Base-by-base conservation (phyloP, 306 rosid species). In the Lotus japonicus region DNA sequence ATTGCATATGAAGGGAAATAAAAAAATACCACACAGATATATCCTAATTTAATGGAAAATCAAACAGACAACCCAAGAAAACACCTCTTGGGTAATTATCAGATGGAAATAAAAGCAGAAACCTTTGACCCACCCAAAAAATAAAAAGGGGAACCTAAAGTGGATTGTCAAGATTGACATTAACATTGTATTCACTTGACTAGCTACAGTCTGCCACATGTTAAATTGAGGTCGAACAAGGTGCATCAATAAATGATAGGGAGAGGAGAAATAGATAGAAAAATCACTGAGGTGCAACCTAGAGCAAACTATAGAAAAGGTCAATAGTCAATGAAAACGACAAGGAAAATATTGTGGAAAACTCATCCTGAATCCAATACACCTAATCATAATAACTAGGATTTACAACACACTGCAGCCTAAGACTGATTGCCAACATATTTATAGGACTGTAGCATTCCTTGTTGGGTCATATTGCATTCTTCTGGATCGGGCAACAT, bases 41-140 rank as follows among this genome's bases (percentile, higher is more conserved):
- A 18, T 42, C 57, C 65, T 35, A 44, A 43, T 51, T 52, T 74
- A 49, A 68, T 60, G 16, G 43, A 53, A 51, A 4, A 58, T 14
- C 50, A 11, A 50, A 55, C 11, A 39, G 73, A 68, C 48, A 14
- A 9, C 18, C 56, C 12, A 15, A 39, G 8, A 44, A 62, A 69
- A 33, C 4, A 36, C 13, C 14, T 11, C 1, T 39, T 11, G 14
- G 45, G 16, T 31, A 65, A 14, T 10, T 4, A 15, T 28, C 44
- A 65, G 17, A 61, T 61, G 15, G 65, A 58, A 58, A 15, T 41
- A 36, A 7, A 71, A 49, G 44, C 43, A 61, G 66, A 71, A 35
- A 59, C 60, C 42, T 46, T 26, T 26, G 31, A 26, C 31, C 2
- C 31, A 26, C 31, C 31, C 4, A 26, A 26, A 26, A 26, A 26